phyloP scores from a whole-genome alignment of 345 rosid species.

The Luvunga scandens region DNA sequence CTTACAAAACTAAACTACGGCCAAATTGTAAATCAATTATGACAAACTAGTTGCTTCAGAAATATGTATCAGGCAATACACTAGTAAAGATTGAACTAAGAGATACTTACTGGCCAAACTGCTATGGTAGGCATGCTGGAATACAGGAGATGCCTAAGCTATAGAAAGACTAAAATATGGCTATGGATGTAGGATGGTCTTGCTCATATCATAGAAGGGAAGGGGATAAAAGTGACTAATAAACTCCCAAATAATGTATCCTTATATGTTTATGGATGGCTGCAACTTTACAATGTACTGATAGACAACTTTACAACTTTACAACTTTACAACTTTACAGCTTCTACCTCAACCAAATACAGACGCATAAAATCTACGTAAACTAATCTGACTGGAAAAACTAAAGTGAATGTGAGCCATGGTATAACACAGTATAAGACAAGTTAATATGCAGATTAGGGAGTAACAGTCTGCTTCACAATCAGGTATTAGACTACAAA shows the following conservation, averaged over 20 bases:
- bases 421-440: background rate
- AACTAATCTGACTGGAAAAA: background rate
- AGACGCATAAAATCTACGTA: background rate
- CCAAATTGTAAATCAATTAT: background rate
- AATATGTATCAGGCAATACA: background rate
- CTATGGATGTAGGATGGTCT: background rate
- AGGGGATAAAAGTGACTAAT: background rate
- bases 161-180: background rate
- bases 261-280: background rate
- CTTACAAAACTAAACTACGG: background rate
- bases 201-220: background rate
- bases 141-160: background rate
- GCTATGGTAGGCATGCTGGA: background rate
- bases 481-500: background rate
- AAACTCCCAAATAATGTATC: background rate
- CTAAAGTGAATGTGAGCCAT: background rate
- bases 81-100: background rate
- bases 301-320: no score
- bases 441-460: background rate
- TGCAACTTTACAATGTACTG: background rate
- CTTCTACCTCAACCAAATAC: background rate
- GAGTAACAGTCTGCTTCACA: background rate
- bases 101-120: background rate
- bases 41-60: background rate
- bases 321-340: no score